These are phyloP conservation scores for Macrocybe gigantea DNA, from an alignment of 768 basidiomycete genomes.

Conservation along the genomic window DNA sequence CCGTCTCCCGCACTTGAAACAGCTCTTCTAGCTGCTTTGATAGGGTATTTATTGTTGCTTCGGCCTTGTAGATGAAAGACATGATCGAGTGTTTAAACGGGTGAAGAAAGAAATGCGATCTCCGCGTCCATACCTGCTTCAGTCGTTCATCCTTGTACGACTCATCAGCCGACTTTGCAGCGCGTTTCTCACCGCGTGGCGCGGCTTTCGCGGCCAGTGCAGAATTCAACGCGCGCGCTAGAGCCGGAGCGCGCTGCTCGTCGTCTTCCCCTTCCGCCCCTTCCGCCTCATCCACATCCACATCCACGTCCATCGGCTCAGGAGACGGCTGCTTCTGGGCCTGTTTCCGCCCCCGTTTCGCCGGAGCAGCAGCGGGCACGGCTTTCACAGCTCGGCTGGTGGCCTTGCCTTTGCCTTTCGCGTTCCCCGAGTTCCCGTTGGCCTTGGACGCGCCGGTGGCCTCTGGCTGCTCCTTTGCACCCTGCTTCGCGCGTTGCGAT, in stretches of 20 bases:
- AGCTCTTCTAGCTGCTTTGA: conserved; percentile 54
- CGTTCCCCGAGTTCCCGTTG: conserved; percentile 30
- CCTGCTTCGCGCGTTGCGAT: conserved; percentile 4
- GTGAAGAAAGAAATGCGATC: conserved; percentile 3
- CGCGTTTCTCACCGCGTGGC: conserved; percentile 1
- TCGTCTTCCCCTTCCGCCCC: conserved; percentile 11
- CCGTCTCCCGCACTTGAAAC: conserved; percentile 53
- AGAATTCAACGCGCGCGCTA: conserved; percentile 1
- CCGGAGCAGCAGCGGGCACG: too few relatives aligned
- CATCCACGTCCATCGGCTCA: conserved; percentile 16
- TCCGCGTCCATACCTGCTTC: conserved; percentile 20
- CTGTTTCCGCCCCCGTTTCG: not conserved
- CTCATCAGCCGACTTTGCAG: conserved; percentile 5
- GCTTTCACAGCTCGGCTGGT: not conserved
- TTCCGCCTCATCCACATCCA: conserved; percentile 13
- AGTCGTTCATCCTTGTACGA: conserved; percentile 9
- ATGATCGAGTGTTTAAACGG: not conserved
- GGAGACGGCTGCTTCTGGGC: conserved; percentile 6
- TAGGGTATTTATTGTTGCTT: conserved; percentile 40
- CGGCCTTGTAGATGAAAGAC: conserved; percentile 21
- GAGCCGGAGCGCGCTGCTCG: not conserved
- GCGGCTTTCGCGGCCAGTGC: conserved; percentile 7
- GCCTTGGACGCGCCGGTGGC: conserved; percentile 20
- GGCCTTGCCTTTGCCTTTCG: conserved; percentile 23
- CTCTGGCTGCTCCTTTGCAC: conserved; percentile 1